Base-by-base conservation (phyloP, 208 protist species). In the Crithidia thermophila region DNA sequence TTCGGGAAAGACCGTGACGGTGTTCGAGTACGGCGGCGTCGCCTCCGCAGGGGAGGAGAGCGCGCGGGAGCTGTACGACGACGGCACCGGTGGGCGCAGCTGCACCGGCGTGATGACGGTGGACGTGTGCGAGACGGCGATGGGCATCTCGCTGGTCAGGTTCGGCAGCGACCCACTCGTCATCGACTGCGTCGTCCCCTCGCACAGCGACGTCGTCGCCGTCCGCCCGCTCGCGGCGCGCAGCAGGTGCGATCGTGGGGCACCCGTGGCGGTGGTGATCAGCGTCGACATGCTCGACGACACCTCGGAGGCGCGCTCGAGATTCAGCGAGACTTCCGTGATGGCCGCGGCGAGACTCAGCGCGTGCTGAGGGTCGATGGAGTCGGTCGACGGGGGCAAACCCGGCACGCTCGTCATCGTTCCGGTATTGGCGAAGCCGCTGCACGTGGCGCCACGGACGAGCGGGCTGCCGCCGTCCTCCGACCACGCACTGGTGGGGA, bases 341-440 rank as follows among this genome's bases (percentile, higher is more conserved):
- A 84, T 84, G 58, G 78, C 78, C 4, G 78, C 78, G 2, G 78
- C 78, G 18, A 84, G 60, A 18, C 36, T 55, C 10, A 84, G 31
- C 16, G 74, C 78, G 25, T 65, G 62, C 34, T 67, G 56, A n/a
- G 62, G 20, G 34, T 71, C 67, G 4, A 79, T 23, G n/a, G 43
- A 45, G 36, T 55, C 33, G 1, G 60, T 23, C 2, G 51, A 55
- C 27, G 46, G 9, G 40, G 50, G 61, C 42, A 58, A 37, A 7
- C 31, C 45, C 16, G 28, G n/a, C 27, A 46, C n/a, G 28, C 50
- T 39, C 13, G 50, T 52, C 10, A 18, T 25, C 16, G 34, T 31
- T 0, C 46, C 31, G 20, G 50, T 42, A 4, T 33, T n/a, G 11
- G 45, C 42, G 23, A 56, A 55, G 62, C 56, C 51, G 23, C 3